phyloP scores from a whole-genome alignment of 129 eudicot genomes.

The Pittosporum tobira region DNA sequence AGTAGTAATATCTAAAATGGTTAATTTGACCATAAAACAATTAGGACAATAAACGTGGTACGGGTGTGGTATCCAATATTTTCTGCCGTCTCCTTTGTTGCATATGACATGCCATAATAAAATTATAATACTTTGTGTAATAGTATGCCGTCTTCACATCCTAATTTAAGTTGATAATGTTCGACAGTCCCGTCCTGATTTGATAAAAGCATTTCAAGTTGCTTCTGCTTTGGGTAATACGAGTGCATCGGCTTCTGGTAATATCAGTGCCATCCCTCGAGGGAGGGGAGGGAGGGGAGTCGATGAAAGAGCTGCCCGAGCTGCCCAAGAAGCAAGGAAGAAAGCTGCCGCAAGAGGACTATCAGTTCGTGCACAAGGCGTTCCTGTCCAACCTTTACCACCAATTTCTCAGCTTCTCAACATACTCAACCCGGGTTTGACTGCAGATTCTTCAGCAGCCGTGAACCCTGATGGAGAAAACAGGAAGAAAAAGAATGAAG shows the following conservation, averaged over 20 bases:
- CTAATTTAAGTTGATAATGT: background rate
- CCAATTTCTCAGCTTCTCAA: constrained; percentile 65
- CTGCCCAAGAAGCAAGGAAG: constrained; percentile 67
- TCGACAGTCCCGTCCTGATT: constrained; percentile 64
- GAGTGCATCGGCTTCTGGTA: constrained; percentile 28
- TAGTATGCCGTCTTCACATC: background rate
- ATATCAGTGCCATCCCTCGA: constrained; percentile 31
- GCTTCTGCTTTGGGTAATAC: constrained; percentile 39
- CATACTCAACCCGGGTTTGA: constrained; percentile 47
- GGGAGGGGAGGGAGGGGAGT: constrained; percentile 90
- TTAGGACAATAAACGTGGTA: too few species aligned
- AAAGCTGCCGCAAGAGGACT: constrained; percentile 90
- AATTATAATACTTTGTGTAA: background rate
- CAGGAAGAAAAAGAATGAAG: constrained; percentile 8
- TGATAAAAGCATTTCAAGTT: constrained; percentile 71
- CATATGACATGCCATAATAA: too few species aligned
- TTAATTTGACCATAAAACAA: too few species aligned
- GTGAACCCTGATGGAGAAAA: constrained; percentile 15
- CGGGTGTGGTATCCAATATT: too few species aligned
- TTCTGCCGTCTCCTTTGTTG: too few species aligned
- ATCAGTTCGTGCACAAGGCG: constrained; percentile 51
- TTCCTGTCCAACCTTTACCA: constrained; percentile 57
- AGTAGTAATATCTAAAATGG: too few species aligned
- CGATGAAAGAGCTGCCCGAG: constrained; percentile 82
- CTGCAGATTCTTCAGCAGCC: constrained; percentile 32